These are phyloP conservation scores for Coemansia sp. DNA, from an alignment of 192 early-diverging fungal genomes.

Conservation along the genomic window DNA sequence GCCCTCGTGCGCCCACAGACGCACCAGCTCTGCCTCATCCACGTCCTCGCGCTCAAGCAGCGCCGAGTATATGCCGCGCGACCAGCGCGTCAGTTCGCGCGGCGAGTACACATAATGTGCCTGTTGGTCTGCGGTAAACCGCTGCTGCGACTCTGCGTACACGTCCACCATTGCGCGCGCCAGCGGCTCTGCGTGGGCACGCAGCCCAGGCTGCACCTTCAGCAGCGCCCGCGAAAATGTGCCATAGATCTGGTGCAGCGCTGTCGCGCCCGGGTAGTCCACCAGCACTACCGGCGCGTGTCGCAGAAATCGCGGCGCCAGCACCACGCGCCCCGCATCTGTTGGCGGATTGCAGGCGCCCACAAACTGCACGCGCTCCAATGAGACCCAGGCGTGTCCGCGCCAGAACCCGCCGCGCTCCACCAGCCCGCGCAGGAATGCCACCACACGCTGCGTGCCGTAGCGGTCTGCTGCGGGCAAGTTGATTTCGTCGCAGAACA, in stretches of 20 bases:
- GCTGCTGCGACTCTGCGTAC: slow-evolving; percentile 82
- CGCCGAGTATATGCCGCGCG: slow-evolving; percentile 95
- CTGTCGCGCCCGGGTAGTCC: slow-evolving; percentile 92
- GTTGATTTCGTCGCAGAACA: slow-evolving; percentile 99
- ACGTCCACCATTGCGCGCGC: slow-evolving; percentile 98
- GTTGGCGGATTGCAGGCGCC: slow-evolving; percentile 99
- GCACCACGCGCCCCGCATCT: slow-evolving; percentile 94
- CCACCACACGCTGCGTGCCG: slow-evolving; percentile 96
- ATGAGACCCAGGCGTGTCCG: slow-evolving; percentile 82
- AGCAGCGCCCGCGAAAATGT: slow-evolving; percentile 91
- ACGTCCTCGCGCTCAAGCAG: slow-evolving; percentile 81
- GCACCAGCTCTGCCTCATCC: slow-evolving; percentile 80
- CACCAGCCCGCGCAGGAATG: slow-evolving; percentile 92
- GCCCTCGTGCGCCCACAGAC: slow-evolving; percentile 98
- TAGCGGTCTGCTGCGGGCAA: slow-evolving; percentile 95
- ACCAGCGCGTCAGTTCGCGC: slow-evolving; percentile 98
- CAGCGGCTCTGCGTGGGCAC: slow-evolving; percentile 87
- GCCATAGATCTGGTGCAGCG: slow-evolving; percentile 93
- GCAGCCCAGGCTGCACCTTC: slow-evolving; percentile 85
- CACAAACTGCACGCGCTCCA: slow-evolving; percentile 98
- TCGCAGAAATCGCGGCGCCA: slow-evolving; percentile 94
- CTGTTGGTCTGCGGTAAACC: slow-evolving; percentile 97
- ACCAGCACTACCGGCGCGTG: slow-evolving; percentile 97
- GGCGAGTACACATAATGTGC: slow-evolving; percentile 99
- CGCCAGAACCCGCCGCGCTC: slow-evolving; percentile 98